Evolutionary conservation across 208 protist species (phyloP).

Genomic region (Acanthamoeba divionensis): DNA sequence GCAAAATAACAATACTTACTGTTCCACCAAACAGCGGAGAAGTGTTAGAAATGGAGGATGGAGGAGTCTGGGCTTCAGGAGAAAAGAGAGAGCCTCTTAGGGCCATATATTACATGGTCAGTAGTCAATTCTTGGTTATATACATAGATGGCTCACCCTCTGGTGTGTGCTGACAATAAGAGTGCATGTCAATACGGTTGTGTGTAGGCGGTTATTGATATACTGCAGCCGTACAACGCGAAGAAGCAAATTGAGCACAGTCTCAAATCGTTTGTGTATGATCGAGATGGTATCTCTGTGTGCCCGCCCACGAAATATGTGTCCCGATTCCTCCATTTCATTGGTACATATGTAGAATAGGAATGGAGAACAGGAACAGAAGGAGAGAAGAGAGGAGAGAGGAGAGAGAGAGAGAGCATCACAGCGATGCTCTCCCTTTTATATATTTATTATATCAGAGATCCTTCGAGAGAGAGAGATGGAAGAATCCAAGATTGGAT

Average conservation of each 20-base stretch:
- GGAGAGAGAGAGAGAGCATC: too few species aligned
- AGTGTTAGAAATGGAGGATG: not conserved
- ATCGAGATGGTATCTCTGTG: conserved; percentile 8
- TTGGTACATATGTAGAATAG: not conserved
- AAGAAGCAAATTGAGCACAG: not conserved
- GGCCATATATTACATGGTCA: conserved; percentile 17
- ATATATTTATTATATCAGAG: too few species aligned
- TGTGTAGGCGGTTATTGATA: conserved; percentile 1
- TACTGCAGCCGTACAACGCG: conserved; percentile 37
- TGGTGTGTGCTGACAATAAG: not conserved
- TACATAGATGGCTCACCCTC: too few species aligned
- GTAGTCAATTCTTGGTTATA: not conserved
- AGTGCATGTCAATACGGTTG: not conserved
- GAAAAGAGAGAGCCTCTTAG: not conserved
- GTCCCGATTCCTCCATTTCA: not conserved
- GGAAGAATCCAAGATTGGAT: too few species aligned
- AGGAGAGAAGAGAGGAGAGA: too few species aligned
- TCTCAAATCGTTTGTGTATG: not conserved
- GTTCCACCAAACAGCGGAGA: not conserved
- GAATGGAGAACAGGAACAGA: too few species aligned
- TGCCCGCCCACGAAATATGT: conserved; percentile 10
- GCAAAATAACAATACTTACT: too few species aligned
- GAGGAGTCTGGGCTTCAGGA: not conserved
- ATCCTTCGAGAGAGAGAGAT: too few species aligned
- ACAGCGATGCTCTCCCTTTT: too few species aligned